Percentiles rank a stretch among this genome's conserved stretches.
These are phyloP conservation scores for Aspergillus candidus DNA, from an alignment of 2,329 filamentous ascomycete species.

Conservation along the genomic window DNA sequence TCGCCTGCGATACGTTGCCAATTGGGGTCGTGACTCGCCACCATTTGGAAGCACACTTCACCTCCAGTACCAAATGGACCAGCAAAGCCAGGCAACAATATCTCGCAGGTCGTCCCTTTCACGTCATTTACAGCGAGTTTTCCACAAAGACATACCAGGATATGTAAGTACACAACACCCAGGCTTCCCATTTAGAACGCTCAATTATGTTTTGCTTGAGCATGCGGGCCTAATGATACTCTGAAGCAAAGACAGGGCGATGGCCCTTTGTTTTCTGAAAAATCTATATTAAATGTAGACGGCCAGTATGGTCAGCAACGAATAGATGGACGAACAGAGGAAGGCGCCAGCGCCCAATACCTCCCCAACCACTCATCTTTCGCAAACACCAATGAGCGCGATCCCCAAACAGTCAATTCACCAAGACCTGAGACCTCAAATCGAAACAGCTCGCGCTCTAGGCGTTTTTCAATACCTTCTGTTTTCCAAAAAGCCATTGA, in stretches of 20 bases:
- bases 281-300: not conserved
- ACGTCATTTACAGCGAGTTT: conserved; percentile 17
- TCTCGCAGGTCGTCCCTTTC: conserved; percentile 18
- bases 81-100: conserved; percentile 6
- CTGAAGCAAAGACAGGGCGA: conserved; percentile 5
- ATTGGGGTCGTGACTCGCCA: no score
- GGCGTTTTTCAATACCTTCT: conserved; percentile 3
- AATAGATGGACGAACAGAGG: not conserved
- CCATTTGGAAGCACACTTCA: not conserved
- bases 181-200: no score
- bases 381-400: not conserved
- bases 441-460: conserved; percentile 1
- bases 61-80: conserved; percentile 8
- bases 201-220: no score
- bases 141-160: conserved; percentile 12
- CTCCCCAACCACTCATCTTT: not conserved
- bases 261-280: not conserved
- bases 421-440: not conserved
- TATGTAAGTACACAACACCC: conserved; percentile 11
- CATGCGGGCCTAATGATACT: not conserved
- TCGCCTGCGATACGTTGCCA: no score
- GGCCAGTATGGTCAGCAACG: not conserved
- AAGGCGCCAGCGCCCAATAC: not conserved
- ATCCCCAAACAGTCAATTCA: not conserved
- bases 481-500: not conserved